phyloP scores from a whole-genome alignment of 805 yeast species.

The Teunomyces aglyptinius region DNA sequence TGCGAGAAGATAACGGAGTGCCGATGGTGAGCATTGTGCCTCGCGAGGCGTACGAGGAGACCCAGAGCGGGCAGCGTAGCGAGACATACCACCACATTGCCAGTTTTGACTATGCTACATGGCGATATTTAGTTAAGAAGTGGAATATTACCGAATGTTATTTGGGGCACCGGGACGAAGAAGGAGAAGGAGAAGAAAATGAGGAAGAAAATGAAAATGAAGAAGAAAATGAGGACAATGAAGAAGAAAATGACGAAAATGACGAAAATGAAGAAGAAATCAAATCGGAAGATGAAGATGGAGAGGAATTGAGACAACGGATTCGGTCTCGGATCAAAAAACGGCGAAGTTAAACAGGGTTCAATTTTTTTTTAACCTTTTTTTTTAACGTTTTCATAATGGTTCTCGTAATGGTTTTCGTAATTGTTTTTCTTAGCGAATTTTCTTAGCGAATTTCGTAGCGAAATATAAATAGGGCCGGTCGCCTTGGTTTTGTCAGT shows the following conservation, averaged over 20 bases:
- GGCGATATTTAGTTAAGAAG: constrained; percentile 56
- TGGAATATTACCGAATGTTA: constrained; percentile 57
- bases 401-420: too few species aligned
- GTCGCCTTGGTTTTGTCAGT: background rate
- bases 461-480: too few species aligned
- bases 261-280: background rate
- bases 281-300: background rate
- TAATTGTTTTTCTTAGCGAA: too few species aligned
- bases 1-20: constrained; percentile 49
- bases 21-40: constrained; percentile 42
- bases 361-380: too few species aligned
- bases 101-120: constrained; percentile 62
- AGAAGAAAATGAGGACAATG: background rate
- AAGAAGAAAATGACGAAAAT: constrained; percentile 49
- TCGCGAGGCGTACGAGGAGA: constrained; percentile 17
- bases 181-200: constrained; percentile 12
- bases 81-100: constrained; percentile 65
- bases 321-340: background rate
- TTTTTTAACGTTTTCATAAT: too few species aligned
- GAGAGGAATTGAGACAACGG: background rate
- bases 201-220: constrained; percentile 10
- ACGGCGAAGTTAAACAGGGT: background rate
- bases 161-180: constrained; percentile 41
- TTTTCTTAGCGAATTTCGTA: too few species aligned
- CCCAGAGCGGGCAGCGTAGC: constrained; percentile 18